Percentiles rank a stretch among this genome's conserved stretches.
Evolutionary conservation across 1,284 basidiomycete species (phyloP).

Genomic region (Ganoderma multipileum): DNA sequence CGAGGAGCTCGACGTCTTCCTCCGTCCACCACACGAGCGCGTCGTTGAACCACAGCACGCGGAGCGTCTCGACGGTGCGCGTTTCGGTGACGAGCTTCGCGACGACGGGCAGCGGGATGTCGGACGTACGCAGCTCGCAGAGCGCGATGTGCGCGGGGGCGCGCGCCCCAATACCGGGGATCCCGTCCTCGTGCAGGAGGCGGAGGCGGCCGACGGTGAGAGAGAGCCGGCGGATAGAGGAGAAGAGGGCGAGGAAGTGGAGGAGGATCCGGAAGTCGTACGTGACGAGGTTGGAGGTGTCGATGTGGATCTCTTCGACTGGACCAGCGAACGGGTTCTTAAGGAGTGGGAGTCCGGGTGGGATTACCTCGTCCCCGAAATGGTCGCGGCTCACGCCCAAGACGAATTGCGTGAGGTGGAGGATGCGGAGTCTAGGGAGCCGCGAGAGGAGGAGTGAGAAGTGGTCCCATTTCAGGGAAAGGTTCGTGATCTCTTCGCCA

Average conservation of each 20-base stretch:
- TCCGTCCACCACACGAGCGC: constrained; percentile 7
- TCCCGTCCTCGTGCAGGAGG: neutral
- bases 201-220: constrained; percentile 9
- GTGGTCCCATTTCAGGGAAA: neutral
- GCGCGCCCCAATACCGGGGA: neutral
- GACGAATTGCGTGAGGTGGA: constrained; percentile 3
- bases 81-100: constrained; percentile 1
- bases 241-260: constrained; percentile 13
- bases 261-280: constrained; percentile 4
- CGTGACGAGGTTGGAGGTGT: constrained; percentile 6
- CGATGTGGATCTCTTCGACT: constrained; percentile 13
- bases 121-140: constrained; percentile 8
- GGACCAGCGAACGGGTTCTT: neutral
- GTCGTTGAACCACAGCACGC: constrained; percentile 17
- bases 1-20: constrained; percentile 5
- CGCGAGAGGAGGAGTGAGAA: neutral
- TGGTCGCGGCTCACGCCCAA: neutral
- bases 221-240: constrained; percentile 4
- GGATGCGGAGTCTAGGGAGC: neutral
- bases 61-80: constrained; percentile 9
- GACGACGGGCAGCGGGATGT: constrained; percentile 9
- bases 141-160: constrained; percentile 8
- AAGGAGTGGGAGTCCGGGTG: neutral
- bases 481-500: constrained; percentile 2
- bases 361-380: too few relatives aligned